A percentile compares a stretch with the other conserved stretches of the same genome.
Conservation (phyloP, 164 flowering plant species). For the Nelumbo lutea region DNA sequence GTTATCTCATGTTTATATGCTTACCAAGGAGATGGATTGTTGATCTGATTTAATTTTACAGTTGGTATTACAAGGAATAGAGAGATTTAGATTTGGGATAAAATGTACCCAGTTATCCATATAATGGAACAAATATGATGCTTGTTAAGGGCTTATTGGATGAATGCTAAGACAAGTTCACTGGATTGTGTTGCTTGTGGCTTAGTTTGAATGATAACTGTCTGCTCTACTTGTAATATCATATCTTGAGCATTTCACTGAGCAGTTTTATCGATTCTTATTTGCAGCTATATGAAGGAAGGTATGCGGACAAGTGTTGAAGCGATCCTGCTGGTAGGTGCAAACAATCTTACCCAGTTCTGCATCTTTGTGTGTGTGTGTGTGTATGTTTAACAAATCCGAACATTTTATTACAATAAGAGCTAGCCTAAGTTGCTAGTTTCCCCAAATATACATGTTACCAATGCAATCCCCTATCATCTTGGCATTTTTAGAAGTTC, state of each 20-base stretch:
- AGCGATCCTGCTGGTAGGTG: slow-evolving; percentile 83
- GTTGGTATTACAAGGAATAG: not conserved
- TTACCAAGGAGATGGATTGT: not conserved
- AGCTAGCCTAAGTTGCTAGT: no score
- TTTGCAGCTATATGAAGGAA: slow-evolving; percentile 85
- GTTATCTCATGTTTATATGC: not conserved
- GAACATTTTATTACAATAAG: no score
- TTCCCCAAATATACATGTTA: no score
- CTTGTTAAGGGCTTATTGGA: not conserved
- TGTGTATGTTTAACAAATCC: no score
- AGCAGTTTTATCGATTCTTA: not conserved
- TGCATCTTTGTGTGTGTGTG: no score
- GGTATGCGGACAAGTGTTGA: slow-evolving; percentile 99
- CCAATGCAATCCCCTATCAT: no score
- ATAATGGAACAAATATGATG: not conserved
- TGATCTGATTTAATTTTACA: no score
- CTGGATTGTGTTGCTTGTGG: no score
- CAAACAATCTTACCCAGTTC: not conserved
- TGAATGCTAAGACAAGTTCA: not conserved
- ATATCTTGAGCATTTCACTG: not conserved
- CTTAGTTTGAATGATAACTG: not conserved
- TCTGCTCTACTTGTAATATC: not conserved
- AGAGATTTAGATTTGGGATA: not conserved
- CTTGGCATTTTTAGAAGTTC: not conserved
- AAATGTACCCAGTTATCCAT: not conserved